phyloP scores from a whole-genome alignment of 2,329 filamentous ascomycete species.

The Penicillium rolfsii region DNA sequence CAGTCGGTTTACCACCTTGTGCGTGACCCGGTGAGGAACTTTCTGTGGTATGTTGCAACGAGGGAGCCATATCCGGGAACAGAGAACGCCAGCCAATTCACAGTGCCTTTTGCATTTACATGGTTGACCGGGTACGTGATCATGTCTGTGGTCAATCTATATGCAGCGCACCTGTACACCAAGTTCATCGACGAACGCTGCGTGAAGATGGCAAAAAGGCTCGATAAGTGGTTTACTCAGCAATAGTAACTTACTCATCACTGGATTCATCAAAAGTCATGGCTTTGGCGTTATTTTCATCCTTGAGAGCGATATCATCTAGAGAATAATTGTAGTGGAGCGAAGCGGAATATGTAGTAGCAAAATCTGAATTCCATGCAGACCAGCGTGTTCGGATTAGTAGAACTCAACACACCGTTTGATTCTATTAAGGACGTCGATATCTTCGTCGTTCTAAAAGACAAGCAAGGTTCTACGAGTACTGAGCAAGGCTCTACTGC shows the following conservation, averaged over 20 bases:
- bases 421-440: too few species aligned
- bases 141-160: conserved; percentile 7
- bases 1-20: conserved; percentile 25
- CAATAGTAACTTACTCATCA: background rate
- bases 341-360: too few species aligned
- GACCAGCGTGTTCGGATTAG: too few species aligned
- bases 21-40: conserved; percentile 20
- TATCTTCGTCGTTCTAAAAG: too few species aligned
- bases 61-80: conserved; percentile 13
- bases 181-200: conserved; percentile 15
- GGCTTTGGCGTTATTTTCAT: background rate
- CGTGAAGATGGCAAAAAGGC: conserved; percentile 12
- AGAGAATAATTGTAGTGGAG: background rate
- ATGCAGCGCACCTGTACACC: conserved; percentile 8
- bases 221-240: conserved; percentile 16
- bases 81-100: conserved; percentile 7
- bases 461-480: too few species aligned
- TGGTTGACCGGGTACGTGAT: conserved; percentile 12
- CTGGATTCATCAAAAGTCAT: background rate
- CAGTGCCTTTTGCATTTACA: conserved; percentile 15
- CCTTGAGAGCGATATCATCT: background rate
- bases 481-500: too few species aligned
- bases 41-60: conserved; percentile 20
- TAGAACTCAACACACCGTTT: too few species aligned
- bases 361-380: too few species aligned